These are phyloP conservation scores for Iberis pinnata DNA, from an alignment of 345 rosid genomes.

Conservation along the genomic window DNA sequence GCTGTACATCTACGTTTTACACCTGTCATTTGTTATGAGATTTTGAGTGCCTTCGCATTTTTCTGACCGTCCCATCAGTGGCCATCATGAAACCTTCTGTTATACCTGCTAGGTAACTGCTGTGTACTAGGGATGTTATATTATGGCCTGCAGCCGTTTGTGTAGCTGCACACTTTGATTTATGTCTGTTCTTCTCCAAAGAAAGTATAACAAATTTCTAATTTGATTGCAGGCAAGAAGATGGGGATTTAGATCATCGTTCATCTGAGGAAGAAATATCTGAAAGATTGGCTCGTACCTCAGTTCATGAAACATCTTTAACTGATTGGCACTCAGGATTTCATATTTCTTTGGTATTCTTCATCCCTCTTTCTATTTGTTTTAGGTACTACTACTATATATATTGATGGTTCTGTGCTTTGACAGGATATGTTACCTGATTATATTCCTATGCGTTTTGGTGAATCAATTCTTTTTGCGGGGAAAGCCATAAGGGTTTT, in stretches of 20 bases:
- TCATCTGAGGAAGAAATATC: conserved; percentile 53
- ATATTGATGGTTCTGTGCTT: conserved; percentile 20
- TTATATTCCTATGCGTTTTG: conserved; percentile 79
- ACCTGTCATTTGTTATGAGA: neutral
- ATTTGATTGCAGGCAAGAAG: conserved; percentile 65
- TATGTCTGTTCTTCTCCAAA: conserved; percentile 1
- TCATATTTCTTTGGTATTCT: conserved; percentile 72
- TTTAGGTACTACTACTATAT: neutral
- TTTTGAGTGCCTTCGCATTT: neutral
- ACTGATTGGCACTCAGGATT: conserved; percentile 97
- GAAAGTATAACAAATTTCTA: neutral
- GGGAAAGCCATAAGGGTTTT: conserved; percentile 97
- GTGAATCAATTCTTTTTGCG: conserved; percentile 89
- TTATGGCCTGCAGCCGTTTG: neutral
- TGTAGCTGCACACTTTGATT: conserved; percentile 8
- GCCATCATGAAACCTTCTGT: neutral
- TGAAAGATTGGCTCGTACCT: conserved; percentile 56
- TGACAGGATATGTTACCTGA: conserved; percentile 96
- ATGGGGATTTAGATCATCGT: conserved; percentile 50
- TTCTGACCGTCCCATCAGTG: neutral
- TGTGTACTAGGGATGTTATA: neutral
- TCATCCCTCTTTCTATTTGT: conserved; percentile 11
- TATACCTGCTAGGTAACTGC: neutral
- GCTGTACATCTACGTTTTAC: neutral
- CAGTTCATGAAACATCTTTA: conserved; percentile 66